phyloP scores from a whole-genome alignment of 768 basidiomycete species.

The Pleurotus ostreatus region DNA sequence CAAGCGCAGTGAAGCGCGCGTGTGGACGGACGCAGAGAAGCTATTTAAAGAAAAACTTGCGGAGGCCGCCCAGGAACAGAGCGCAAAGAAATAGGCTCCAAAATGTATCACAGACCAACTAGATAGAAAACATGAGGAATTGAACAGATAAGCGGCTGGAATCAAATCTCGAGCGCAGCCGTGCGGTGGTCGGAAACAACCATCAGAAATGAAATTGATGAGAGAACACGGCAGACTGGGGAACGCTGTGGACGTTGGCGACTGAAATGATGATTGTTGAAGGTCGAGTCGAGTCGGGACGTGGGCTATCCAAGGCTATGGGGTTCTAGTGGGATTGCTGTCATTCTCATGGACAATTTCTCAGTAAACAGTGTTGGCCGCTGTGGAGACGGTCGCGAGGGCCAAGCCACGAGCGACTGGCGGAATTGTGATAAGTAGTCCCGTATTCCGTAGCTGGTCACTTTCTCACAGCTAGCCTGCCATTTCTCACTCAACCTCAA shows the following conservation, averaged over 20 bases:
- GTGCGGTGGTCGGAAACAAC: too few species aligned
- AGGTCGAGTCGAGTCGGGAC: neutral
- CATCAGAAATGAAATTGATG: neutral
- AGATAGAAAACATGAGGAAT: neutral
- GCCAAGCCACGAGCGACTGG: neutral
- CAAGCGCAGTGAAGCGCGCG: slow-evolving; percentile 56
- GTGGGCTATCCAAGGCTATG: neutral
- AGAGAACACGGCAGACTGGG: neutral
- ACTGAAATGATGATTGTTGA: neutral
- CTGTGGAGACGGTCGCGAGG: slow-evolving; percentile 3
- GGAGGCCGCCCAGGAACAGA: slow-evolving; percentile 38
- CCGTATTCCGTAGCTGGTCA: slow-evolving; percentile 9
- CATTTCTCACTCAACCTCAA: neutral
- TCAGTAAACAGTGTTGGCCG: neutral
- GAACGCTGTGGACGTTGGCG: neutral
- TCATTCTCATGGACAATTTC: neutral
- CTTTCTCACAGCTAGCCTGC: slow-evolving; percentile 18
- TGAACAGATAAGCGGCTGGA: neutral
- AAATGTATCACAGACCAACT: slow-evolving; percentile 1
- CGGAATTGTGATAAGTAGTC: neutral
- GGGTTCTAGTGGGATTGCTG: neutral
- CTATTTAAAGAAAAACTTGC: slow-evolving; percentile 62
- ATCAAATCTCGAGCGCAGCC: too few species aligned
- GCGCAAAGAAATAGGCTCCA: slow-evolving; percentile 15
- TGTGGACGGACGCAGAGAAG: slow-evolving; percentile 87